A percentile compares a stretch with the other conserved stretches of the same genome.
phyloP scores from a whole-genome alignment of 768 basidiomycete species.

The Lentinula detonsa region DNA sequence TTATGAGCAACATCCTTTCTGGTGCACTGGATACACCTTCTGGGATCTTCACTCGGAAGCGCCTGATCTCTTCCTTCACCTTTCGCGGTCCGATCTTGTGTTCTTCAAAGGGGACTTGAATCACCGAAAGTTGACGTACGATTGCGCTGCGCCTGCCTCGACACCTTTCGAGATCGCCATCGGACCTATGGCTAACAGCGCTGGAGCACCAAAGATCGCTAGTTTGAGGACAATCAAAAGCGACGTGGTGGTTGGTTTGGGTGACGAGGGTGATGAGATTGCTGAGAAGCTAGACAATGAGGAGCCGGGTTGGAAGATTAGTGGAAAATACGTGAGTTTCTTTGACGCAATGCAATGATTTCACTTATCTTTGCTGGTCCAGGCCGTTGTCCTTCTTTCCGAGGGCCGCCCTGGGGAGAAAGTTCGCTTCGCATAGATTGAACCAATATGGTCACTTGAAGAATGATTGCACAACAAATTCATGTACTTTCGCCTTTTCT shows the following conservation, averaged over 20 bases:
- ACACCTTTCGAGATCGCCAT: conserved; percentile 90
- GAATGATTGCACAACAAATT: too few species aligned
- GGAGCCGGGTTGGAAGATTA: conserved; percentile 95
- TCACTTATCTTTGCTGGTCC: conserved; percentile 2
- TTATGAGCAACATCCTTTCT: conserved; percentile 91
- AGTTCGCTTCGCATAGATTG: conserved; percentile 61
- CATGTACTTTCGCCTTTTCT: too few species aligned
- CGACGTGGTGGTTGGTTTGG: conserved; percentile 89
- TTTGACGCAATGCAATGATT: neutral
- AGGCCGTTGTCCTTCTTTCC: conserved; percentile 86
- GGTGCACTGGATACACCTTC: conserved; percentile 95
- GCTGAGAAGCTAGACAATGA: conserved; percentile 78
- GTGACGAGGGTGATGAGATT: conserved; percentile 56
- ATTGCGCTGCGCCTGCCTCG: conserved; percentile 79
- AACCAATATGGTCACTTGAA: too few species aligned
- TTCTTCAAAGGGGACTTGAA: conserved; percentile 94
- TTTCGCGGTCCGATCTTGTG: conserved; percentile 86
- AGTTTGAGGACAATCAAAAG: conserved; percentile 92
- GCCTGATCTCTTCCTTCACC: conserved; percentile 87
- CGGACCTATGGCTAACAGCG: conserved; percentile 83
- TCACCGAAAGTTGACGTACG: conserved; percentile 86
- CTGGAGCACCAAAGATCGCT: conserved; percentile 83
- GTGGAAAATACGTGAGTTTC: conserved; percentile 78
- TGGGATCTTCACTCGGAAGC: conserved; percentile 83
- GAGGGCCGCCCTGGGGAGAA: conserved; percentile 87